These are phyloP conservation scores for Smittium mucronatum DNA, from an alignment of 371 early-diverging fungal genomes.

Conservation along the genomic window DNA sequence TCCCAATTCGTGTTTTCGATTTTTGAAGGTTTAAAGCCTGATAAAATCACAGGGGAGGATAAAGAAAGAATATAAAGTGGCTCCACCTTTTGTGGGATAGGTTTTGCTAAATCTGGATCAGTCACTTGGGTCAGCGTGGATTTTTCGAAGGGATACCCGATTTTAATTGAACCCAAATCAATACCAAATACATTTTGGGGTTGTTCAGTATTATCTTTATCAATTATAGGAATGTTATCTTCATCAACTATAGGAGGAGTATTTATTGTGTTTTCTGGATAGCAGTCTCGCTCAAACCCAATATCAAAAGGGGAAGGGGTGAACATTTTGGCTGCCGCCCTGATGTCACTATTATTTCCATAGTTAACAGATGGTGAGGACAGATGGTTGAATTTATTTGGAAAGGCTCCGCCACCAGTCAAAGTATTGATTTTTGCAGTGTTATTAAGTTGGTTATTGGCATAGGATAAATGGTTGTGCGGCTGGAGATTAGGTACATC, in stretches of 20 bases:
- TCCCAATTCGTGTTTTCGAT: conserved; percentile 24
- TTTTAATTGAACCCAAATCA: not conserved
- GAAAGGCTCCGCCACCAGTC: not conserved
- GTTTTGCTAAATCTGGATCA: not conserved
- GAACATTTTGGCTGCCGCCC: not conserved
- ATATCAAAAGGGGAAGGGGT: not conserved
- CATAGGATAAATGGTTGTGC: not conserved
- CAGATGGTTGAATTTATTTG: not conserved
- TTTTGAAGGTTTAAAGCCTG: conserved; percentile 26
- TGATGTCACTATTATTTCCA: not conserved
- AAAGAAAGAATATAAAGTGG: conserved; percentile 29
- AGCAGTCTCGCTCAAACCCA: not conserved
- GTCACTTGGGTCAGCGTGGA: not conserved
- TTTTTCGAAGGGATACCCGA: not conserved
- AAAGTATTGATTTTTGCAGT: not conserved
- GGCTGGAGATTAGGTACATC: not conserved
- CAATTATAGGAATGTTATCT: not conserved
- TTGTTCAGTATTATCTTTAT: not conserved
- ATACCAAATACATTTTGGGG: not conserved
- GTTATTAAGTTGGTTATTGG: not conserved
- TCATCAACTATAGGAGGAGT: not conserved
- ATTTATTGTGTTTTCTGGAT: not conserved
- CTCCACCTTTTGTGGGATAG: conserved; percentile 18
- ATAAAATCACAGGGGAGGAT: conserved; percentile 29
- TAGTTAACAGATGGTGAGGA: not conserved